Conservation (phyloP, 2,329 filamentous ascomycete species). For the Trichoderma semiorbis region DNA sequence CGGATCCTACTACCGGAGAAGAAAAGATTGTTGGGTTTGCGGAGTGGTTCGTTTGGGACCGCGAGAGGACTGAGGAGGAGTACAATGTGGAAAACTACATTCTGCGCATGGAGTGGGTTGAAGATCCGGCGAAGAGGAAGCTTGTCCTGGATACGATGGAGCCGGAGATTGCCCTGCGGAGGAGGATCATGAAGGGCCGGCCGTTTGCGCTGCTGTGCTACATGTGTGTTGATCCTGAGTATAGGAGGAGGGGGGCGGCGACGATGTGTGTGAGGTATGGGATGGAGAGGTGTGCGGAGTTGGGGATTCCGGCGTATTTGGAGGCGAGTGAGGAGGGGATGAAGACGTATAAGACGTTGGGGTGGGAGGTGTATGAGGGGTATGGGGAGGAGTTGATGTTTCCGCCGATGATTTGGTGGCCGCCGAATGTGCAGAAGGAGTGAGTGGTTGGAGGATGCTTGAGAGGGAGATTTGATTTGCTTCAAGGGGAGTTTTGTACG, state of each 20-base stretch:
- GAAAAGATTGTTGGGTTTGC: constrained; percentile 18
- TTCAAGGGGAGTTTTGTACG: neutral
- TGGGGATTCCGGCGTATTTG: constrained; percentile 17
- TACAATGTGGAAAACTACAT: neutral
- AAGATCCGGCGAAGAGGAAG: neutral
- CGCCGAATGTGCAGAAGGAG: neutral
- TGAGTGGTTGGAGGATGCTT: too few relatives aligned
- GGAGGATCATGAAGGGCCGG: neutral
- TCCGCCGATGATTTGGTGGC: constrained; percentile 19
- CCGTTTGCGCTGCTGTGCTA: constrained; percentile 13
- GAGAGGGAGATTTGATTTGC: neutral
- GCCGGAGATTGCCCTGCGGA: neutral
- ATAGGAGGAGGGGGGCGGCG: constrained; percentile 4
- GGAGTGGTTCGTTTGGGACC: constrained; percentile 18
- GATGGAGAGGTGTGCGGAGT: constrained; percentile 17
- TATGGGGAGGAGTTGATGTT: neutral
- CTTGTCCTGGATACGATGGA: neutral
- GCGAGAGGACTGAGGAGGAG: constrained; percentile 10
- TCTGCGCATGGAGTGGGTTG: neutral
- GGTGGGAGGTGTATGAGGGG: constrained; percentile 6
- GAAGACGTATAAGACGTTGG: constrained; percentile 16
- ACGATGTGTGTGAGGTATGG: constrained; percentile 10
- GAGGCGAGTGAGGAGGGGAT: constrained; percentile 19
- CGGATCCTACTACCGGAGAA: neutral
- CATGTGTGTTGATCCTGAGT: constrained; percentile 14